A percentile compares a stretch with the other conserved stretches of the same genome.
Evolutionary conservation across 495 filamentous ascomycete genomes (phyloP).

Genomic region (Umbilicaria muhlenbergii): DNA sequence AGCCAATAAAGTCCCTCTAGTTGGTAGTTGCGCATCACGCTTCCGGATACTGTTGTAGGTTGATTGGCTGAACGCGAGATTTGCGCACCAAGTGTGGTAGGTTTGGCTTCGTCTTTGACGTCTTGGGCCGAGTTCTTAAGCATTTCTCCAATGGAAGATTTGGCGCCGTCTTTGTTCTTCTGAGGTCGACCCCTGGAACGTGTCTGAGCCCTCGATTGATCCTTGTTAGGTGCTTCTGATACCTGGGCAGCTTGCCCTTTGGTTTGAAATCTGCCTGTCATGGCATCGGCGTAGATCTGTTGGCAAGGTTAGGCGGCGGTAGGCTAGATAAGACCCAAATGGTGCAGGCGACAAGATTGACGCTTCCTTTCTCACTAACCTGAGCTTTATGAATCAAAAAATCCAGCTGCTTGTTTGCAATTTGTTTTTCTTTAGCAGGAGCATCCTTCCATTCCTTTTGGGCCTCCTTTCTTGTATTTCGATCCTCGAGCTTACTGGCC

Average conservation of each 20-base stretch:
- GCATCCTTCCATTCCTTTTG: too few relatives aligned
- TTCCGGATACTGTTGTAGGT: conserved; percentile 69
- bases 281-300: too few relatives aligned
- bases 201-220: conserved; percentile 4
- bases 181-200: conserved; percentile 10
- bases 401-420: too few relatives aligned
- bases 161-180: conserved; percentile 18
- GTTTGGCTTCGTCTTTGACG: conserved; percentile 38
- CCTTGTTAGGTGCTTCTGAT: conserved; percentile 2
- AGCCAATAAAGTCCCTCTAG: conserved; percentile 92
- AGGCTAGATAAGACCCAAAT: too few relatives aligned
- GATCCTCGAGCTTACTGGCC: conserved; percentile 3
- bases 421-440: too few relatives aligned
- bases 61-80: conserved; percentile 69
- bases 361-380: too few relatives aligned
- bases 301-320: too few relatives aligned
- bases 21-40: conserved; percentile 87
- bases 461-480: conserved; percentile 12
- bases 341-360: too few relatives aligned
- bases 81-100: conserved; percentile 54
- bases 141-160: conserved; percentile 34
- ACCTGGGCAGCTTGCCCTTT: too few relatives aligned
- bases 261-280: too few relatives aligned
- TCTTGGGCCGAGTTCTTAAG: conserved; percentile 42
- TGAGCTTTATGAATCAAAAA: too few relatives aligned